Conservation (phyloP, 2,329 filamentous ascomycete genomes). For the Neofusicoccum sp. region DNA sequence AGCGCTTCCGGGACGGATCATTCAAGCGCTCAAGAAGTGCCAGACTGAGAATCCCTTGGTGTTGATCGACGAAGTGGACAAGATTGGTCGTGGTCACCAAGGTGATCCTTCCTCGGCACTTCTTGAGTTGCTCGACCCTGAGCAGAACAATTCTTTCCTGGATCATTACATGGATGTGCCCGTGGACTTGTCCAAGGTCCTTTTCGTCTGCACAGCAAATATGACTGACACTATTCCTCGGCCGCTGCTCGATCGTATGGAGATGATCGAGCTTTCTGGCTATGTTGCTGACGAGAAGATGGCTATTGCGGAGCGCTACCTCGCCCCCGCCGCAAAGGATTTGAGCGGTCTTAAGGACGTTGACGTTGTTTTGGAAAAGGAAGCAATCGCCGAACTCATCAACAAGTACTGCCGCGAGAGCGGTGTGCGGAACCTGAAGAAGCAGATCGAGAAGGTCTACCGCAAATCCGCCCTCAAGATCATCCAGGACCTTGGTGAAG, state of each 20-base stretch:
- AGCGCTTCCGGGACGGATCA: conserved; percentile 90
- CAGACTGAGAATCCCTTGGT: conserved; percentile 98
- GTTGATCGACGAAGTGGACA: conserved; percentile 96
- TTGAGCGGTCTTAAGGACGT: conserved; percentile 86
- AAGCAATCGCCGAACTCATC: conserved; percentile 93
- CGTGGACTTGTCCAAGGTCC: conserved; percentile 92
- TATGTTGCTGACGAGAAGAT: conserved; percentile 99
- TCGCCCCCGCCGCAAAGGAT: conserved; percentile 92
- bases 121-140: conserved; percentile 89
- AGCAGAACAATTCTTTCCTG: conserved; percentile 95
- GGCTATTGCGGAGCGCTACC: conserved; percentile 91
- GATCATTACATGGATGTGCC: conserved; percentile 99
- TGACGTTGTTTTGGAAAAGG: conserved; percentile 80
- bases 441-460: conserved; percentile 99
- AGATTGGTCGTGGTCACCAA: conserved; percentile 94
- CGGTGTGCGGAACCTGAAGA: conserved; percentile 95
- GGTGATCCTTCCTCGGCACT: conserved; percentile 93
- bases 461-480: conserved; percentile 97
- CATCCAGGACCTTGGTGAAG: conserved; percentile 88
- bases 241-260: conserved; percentile 93
- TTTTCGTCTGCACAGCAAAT: conserved; percentile 98
- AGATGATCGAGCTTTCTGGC: conserved; percentile 91
- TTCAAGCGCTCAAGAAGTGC: conserved; percentile 97
- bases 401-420: conserved; percentile 98
- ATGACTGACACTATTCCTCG: conserved; percentile 98